A percentile compares a stretch with the other conserved stretches of the same genome.
These are phyloP conservation scores for Aspergillus jensenii DNA, from an alignment of 2,329 filamentous ascomycete genomes.

Conservation along the genomic window DNA sequence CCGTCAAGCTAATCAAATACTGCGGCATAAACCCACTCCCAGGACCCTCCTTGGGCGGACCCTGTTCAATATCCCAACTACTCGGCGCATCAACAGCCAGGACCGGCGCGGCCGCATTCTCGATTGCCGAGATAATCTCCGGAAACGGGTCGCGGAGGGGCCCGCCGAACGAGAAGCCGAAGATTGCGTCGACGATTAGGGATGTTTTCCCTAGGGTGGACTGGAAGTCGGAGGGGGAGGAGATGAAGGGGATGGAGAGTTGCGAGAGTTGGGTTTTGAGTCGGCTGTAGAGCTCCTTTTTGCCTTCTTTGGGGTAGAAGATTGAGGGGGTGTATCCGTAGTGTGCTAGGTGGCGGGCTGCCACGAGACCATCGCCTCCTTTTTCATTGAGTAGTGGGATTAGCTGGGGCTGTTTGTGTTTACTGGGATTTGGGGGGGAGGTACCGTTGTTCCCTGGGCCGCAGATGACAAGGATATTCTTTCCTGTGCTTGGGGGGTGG, in stretches of 20 bases:
- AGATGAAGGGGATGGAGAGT: constrained; percentile 71
- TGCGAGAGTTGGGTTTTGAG: constrained; percentile 81
- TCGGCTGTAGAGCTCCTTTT: constrained; percentile 78
- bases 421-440: neutral
- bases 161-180: constrained; percentile 91
- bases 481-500: constrained; percentile 71
- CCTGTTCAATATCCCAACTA: constrained; percentile 88
- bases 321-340: constrained; percentile 88
- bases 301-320: constrained; percentile 90
- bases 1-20: constrained; percentile 82
- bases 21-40: constrained; percentile 79
- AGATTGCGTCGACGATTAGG: constrained; percentile 88
- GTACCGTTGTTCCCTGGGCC: constrained; percentile 71
- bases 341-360: constrained; percentile 84
- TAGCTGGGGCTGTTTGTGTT: neutral
- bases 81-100: constrained; percentile 90
- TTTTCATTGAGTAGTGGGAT: neutral
- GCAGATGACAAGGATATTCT: constrained; percentile 80
- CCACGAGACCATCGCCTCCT: constrained; percentile 94
- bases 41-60: constrained; percentile 73
- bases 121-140: constrained; percentile 73
- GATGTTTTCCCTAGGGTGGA: constrained; percentile 66
- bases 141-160: constrained; percentile 92
- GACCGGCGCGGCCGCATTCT: constrained; percentile 71
- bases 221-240: constrained; percentile 66